Evolutionary conservation across 2,329 filamentous ascomycete genomes (phyloP), one percentile per base, ranked within the genome.

Genomic region (Colletotrichum cordylinicola): DNA sequence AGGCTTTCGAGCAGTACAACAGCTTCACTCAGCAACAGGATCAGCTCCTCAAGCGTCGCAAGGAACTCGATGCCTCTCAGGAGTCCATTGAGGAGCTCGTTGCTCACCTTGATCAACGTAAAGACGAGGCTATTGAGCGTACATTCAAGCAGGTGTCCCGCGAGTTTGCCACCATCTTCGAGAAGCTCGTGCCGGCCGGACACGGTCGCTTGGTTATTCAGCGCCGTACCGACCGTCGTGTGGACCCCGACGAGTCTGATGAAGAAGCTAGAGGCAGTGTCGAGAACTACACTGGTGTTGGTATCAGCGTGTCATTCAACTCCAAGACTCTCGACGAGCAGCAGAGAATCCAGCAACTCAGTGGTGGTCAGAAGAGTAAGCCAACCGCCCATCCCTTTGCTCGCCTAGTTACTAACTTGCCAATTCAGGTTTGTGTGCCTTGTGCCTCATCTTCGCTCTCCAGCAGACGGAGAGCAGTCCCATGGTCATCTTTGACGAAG

Each of bases 401-500:
- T 58, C 24, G 43, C 66, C 31, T 72, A 73, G 55, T 31, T 73
- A 33, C 78, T 81, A 77, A 81, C 77, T 67, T 76, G 60, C 77
- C 35, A 31, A 16, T 67, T 8, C 78, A 96, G 94, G 95, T 91
- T 89, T 98, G 77, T 98, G 96, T 85, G 97, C 97, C 12, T 91
- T 99, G n/a, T 98, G 97, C 60, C 92, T 99, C 67, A 98, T 99
- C 79, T 99, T 99, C 83, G 97, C 97, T n/a, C 98, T 99, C 79
- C 97, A 99, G 85, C 95, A 96, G 80, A 98, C 96, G 75, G 97
- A 99, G 83, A 97, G 96, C 12, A 98, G 96, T 60, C 97, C 97
- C 2, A 98, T 99, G 90, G 98, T 99, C 84, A 96, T 99, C 81
- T 99, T 99, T 80, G 97, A 99, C 84, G 97, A 99, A 86, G 98